Evolutionary conservation across 306 rosid species (phyloP).

Genomic region (Vigna reflexopilosa): DNA sequence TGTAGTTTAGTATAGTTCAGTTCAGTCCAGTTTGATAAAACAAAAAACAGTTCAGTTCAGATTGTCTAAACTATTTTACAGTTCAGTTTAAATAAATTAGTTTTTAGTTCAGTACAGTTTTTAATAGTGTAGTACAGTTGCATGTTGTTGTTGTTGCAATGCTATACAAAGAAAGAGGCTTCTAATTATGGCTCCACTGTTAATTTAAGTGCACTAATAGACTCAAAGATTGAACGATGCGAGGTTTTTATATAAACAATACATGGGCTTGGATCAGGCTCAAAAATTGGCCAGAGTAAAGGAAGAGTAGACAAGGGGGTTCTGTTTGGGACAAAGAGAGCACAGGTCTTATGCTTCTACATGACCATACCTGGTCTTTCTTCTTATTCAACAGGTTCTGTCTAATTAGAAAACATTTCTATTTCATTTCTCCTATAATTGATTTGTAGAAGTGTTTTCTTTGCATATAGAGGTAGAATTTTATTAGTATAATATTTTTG

Average conservation of each 20-base stretch:
- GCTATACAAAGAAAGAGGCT: conserved; percentile 13
- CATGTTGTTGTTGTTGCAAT: conserved; percentile 34
- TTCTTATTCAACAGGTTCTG: conserved; percentile 75
- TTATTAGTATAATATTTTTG: neutral
- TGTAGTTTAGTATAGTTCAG: too few species aligned
- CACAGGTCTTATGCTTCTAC: conserved; percentile 78
- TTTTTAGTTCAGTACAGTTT: too few species aligned
- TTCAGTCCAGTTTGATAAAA: too few species aligned
- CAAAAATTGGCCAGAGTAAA: conserved; percentile 32
- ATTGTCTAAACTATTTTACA: too few species aligned
- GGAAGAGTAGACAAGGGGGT: conserved; percentile 54
- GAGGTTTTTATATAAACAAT: conserved; percentile 43
- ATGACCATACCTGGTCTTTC: conserved; percentile 69
- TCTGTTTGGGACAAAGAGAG: conserved; percentile 76
- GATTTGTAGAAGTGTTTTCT: too few species aligned
- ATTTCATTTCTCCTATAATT: too few species aligned
- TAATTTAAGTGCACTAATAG: conserved; percentile 34
- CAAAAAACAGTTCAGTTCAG: too few species aligned
- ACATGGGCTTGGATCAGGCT: conserved; percentile 29
- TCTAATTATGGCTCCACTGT: neutral
- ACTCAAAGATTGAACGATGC: neutral
- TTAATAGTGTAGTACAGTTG: neutral
- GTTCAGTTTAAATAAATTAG: too few species aligned
- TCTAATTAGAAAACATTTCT: conserved; percentile 30
- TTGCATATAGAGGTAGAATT: neutral